These are phyloP conservation scores for Diaporthe sp. DNA, from an alignment of 2,329 filamentous ascomycete genomes.

Conservation along the genomic window DNA sequence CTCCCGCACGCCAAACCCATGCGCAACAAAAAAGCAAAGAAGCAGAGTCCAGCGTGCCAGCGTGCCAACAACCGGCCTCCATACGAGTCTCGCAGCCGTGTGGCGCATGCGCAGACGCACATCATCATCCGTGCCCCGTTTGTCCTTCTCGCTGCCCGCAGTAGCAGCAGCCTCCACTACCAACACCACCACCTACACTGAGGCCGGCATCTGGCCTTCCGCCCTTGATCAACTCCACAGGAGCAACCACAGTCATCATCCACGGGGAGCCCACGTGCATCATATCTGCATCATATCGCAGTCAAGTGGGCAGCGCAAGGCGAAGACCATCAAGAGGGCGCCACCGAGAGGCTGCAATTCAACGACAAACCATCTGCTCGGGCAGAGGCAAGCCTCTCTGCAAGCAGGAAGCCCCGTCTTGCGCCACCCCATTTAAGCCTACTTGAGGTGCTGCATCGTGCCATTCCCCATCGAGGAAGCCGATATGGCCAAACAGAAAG, in stretches of 20 bases:
- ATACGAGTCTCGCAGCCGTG: background rate
- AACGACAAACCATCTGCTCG: background rate
- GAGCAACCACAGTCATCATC: no score
- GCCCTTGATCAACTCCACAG: background rate
- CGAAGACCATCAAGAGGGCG: background rate
- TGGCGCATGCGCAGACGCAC: background rate
- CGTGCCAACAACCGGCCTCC: background rate
- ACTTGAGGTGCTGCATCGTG: background rate
- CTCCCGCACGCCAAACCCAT: background rate
- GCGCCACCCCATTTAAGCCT: background rate
- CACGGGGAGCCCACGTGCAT: background rate
- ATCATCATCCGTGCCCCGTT: background rate
- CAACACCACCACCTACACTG: background rate
- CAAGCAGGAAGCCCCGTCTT: background rate
- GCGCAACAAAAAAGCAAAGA: conserved; percentile 1
- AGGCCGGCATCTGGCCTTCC: background rate
- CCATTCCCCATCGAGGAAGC: conserved; percentile 11
- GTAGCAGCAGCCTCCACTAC: background rate
- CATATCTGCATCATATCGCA: background rate
- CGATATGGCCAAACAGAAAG: conserved; percentile 33
- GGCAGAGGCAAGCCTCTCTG: background rate
- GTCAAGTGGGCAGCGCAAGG: background rate
- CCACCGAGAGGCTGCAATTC: background rate
- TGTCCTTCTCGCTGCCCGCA: background rate
- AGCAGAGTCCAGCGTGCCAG: background rate